Evolutionary conservation across 1,284 basidiomycete genomes (phyloP), one percentile per base, ranked within the genome.

Genomic region (Ceratobasidium sp.): DNA sequence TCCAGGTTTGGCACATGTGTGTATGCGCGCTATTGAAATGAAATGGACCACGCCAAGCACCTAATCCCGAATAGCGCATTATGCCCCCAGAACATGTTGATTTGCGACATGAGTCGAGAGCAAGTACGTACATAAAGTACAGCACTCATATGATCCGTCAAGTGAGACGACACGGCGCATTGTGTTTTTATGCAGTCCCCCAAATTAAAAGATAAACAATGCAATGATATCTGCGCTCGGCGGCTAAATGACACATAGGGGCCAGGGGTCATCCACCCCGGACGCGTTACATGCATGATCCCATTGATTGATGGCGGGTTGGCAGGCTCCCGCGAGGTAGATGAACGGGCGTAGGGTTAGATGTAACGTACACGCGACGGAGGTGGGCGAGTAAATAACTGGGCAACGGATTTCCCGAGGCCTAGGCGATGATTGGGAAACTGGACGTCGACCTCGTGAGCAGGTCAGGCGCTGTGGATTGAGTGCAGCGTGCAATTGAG

Each of bases 181-280:
- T 63, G 39, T 63, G n/a, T 23, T 26, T 23, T 28, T 31, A 4
- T 45, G 58, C 35, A 60, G 58, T 28, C 60, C 60, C 60, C 60
- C 31, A 63, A 63, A 63, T 63, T 42, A 63, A 63, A 63, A 63
- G 37, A 61, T 42, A 63, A 51, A 51, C 49, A 51, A 23, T 51
- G 20, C 65, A 47, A 51, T 37, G 35, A 60, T 60, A 6, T 51
- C 64, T 3, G 28, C 64, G 49, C 49, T 66, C 28, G 45, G 49
- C 71, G 71, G 60, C 28, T 64, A 54, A 73, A 63, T 75, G 63
- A 75, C 73, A 75, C 53, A 75, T 75, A 75, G 73, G 73, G 73
- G 73, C 56, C 10, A 26, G 56, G 31, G 28, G 26, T 7, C 23
- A 15, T 31, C 28, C 54, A 45, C 15, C 31, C 13, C 45, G 56